Percentiles rank a stretch among this genome's conserved stretches.
Conservation (phyloP, 1,284 basidiomycete species). For the Sporisorium graminicola region DNA sequence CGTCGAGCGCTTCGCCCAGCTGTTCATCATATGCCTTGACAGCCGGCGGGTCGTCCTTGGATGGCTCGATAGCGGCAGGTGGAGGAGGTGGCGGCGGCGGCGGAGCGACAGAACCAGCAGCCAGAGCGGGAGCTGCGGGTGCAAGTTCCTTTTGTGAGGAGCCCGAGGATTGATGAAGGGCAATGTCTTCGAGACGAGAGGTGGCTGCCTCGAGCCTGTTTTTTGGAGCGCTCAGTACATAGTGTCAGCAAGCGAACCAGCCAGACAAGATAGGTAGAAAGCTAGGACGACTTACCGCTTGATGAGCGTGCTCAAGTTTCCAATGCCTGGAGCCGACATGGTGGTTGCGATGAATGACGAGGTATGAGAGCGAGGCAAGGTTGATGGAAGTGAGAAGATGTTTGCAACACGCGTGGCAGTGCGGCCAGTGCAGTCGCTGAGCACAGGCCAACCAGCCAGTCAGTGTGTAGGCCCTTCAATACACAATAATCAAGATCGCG, state of each 20-base stretch:
- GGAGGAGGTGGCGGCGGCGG: slow-evolving; percentile 36
- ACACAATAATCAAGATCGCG: neutral
- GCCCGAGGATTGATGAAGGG: slow-evolving; percentile 71
- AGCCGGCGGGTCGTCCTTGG: slow-evolving; percentile 73
- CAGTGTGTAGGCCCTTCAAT: neutral
- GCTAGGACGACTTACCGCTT: slow-evolving; percentile 52
- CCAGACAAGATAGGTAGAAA: no score
- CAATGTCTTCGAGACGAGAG: slow-evolving; percentile 92
- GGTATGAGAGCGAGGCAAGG: slow-evolving; percentile 1
- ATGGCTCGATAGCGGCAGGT: slow-evolving; percentile 26
- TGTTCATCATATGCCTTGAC: slow-evolving; percentile 82
- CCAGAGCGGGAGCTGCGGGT: slow-evolving; percentile 29
- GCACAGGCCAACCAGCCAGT: slow-evolving; percentile 6
- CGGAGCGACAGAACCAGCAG: slow-evolving; percentile 27
- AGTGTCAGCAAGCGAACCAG: slow-evolving; percentile 4
- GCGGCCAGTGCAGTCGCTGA: slow-evolving; percentile 2
- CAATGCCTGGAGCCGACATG: slow-evolving; percentile 62
- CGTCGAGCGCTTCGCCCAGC: slow-evolving; percentile 80
- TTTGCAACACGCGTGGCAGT: slow-evolving; percentile 14
- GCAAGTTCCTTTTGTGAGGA: slow-evolving; percentile 23
- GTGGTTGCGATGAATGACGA: slow-evolving; percentile 7
- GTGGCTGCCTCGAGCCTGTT: slow-evolving; percentile 82
- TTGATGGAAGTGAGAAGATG: slow-evolving; percentile 16
- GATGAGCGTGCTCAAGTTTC: slow-evolving; percentile 65
- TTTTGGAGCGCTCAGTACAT: neutral